Evolutionary conservation across 2,329 filamentous ascomycete species (phyloP).

Genomic region (Neurospora crassa): DNA sequence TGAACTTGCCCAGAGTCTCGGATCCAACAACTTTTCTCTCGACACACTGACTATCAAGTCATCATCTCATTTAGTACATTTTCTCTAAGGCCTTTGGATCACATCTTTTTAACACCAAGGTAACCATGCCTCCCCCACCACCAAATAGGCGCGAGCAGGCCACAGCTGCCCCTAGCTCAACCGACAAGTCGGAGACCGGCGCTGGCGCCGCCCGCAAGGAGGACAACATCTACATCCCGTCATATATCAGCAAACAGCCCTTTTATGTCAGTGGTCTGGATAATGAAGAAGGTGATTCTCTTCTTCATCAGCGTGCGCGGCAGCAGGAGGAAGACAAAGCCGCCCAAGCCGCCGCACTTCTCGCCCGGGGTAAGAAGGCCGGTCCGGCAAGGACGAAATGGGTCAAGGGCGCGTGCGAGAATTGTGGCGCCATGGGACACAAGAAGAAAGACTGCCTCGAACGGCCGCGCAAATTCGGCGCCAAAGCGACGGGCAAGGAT

Average conservation of each 20-base stretch:
- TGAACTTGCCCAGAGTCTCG: not conserved
- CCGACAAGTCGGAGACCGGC: conserved; percentile 16
- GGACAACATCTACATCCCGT: conserved; percentile 96
- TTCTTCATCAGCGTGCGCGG: conserved; percentile 88
- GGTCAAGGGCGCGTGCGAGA: conserved; percentile 96
- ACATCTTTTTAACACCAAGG: not conserved
- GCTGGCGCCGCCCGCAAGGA: conserved; percentile 56
- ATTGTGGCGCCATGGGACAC: conserved; percentile 95
- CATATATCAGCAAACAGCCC: conserved; percentile 95
- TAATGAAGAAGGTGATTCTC: conserved; percentile 65
- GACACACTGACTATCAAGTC: not conserved
- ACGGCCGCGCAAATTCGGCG: conserved; percentile 78
- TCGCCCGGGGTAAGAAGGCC: conserved; percentile 83
- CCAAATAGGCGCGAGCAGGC: conserved; percentile 6
- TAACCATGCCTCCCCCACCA: conserved; percentile 15
- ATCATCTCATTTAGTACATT: not conserved
- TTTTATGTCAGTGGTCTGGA: conserved; percentile 75
- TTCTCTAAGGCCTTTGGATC: not conserved
- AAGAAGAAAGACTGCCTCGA: conserved; percentile 90
- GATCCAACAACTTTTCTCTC: not conserved
- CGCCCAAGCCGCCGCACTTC: conserved; percentile 31
- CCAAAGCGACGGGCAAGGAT: conserved; percentile 83
- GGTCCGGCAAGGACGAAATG: conserved; percentile 91
- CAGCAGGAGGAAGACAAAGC: conserved; percentile 60
- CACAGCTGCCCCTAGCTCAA: not conserved